Base-by-base conservation (phyloP, 805 yeast species). In the Saccharomyces cerevisiae region DNA sequence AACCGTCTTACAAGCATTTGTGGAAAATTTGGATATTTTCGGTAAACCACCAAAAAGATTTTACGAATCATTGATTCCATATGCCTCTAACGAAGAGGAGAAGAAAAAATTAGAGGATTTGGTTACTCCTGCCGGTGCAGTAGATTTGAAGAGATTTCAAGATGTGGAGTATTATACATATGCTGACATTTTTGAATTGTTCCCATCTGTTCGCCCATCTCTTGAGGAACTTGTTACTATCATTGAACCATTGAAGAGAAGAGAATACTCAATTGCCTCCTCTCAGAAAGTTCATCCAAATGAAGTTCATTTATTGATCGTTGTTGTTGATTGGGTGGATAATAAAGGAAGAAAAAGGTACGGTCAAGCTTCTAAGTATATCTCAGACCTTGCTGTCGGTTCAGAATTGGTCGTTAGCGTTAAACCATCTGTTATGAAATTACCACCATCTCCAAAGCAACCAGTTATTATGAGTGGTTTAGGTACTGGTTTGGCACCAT, bases 401-500 rank as follows among this genome's bases (percentile, higher is more conserved):
- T 78, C 85, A 50, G 96, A 90, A 69, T 78, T 92, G 55, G 96
- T 89, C 53, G 98, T 92, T 29, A 84, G 94, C 58, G 97, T 92
- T 55, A 92, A 92, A 74, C 96, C 97, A 30, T 89, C 97, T 9
- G 97, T 92, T 48, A 91, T 92, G 97, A 92, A 91, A 73, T 77
- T 92, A 59, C 98, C 98, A 57, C 87, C 91, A 63, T 77, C 82
- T 59, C 80, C 96, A 9, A 82, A 83, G 49, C 92, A 89, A 69
- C 97, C 98, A 24, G 85, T 92, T 62, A 84, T 92, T 59, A 92
- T 92, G 98, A 85, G 96, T 63, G 98, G 98, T 64, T 79, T 92
- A 61, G 98, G 98, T 74, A 92, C 98, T 52, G 98, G 98, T 61
- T 80, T 92, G 65, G 98, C 98, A 29, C 98, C 98, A 51, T 92